Evolutionary conservation across 2,329 filamentous ascomycete genomes (phyloP), one percentile per base, ranked within the genome.

Genomic region (Paecilomyces variotii): DNA sequence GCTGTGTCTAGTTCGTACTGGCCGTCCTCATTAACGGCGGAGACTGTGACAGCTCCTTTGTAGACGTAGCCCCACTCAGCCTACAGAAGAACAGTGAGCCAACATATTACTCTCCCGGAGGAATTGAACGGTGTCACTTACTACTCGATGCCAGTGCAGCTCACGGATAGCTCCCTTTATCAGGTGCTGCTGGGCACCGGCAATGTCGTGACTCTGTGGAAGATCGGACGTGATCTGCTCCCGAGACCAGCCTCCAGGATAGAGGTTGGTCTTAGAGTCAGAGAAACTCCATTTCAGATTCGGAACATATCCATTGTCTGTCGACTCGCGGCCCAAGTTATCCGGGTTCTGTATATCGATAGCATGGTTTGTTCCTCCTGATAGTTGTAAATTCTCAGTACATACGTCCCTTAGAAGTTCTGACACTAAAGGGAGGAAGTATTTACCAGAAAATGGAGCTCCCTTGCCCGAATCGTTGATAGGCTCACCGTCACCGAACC

Each of bases 271-370:
- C 72, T 84, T 85, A 26, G 84, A 87, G 69, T 87, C 83, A 0
- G 84, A 87, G 72, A 89, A 88, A 56, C 83, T 82, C 86, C 86
- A 84, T 68, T 88, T 88, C 63, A 88, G 75, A 66, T 88, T 89
- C 0, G 83, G 82, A 0, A 89, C 85, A 10, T 80, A 74, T 14
- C 86, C 87, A 54, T 77, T 79, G 67, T 89, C 86, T 1, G 86
- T 88, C 14, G 78, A 75, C 64, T 87, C 81, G 53, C 78, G 78
- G 12, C 83, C 84, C 0, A 89, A 79, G 65, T 85, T 85, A 61
- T 84, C 82, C 0, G 85, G 86, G 64, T 88, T 87, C 61, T 84
- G 79, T 1, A 83, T 70, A 64, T 88, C 86, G 26, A 87, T 71
- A 55, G 79, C 73, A 54, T 80, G 75, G 67, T 89, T 86, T 25